These are phyloP conservation scores for Dactylis glomerata DNA, from an alignment of 176 grass and related monocot genomes.

Conservation along the genomic window DNA sequence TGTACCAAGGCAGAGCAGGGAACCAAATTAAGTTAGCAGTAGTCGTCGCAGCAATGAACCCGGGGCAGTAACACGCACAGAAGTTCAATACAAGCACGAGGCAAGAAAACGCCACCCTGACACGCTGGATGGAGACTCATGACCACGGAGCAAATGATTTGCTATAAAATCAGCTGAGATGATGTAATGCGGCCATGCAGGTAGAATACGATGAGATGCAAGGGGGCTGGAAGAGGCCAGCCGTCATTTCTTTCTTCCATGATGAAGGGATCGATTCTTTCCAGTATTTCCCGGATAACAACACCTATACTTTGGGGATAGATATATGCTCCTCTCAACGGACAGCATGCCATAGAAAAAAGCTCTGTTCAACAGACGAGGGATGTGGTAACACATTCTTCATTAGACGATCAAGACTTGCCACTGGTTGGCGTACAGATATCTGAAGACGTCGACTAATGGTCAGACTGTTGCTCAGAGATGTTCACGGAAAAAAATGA, in stretches of 20 bases:
- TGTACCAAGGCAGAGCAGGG: too few relatives aligned
- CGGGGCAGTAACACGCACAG: too few relatives aligned
- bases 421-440: background rate
- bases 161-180: background rate
- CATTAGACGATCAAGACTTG: background rate
- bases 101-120: too few relatives aligned
- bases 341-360: background rate
- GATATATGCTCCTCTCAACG: conserved; percentile 24
- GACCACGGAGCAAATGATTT: background rate
- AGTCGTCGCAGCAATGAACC: too few relatives aligned
- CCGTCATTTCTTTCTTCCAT: conserved; percentile 3
- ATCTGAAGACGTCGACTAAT: background rate
- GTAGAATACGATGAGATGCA: conserved; percentile 20
- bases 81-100: too few relatives aligned
- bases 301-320: background rate
- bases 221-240: background rate
- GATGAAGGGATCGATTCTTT: conserved; percentile 24
- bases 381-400: background rate
- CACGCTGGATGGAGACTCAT: too few relatives aligned
- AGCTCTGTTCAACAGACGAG: background rate
- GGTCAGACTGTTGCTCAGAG: background rate
- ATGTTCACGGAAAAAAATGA: background rate
- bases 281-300: background rate
- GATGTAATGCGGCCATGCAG: background rate
- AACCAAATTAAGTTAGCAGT: too few relatives aligned